These are phyloP conservation scores for Plenodomus biglobosus DNA, from an alignment of 2,329 filamentous ascomycete genomes.

Conservation along the genomic window DNA sequence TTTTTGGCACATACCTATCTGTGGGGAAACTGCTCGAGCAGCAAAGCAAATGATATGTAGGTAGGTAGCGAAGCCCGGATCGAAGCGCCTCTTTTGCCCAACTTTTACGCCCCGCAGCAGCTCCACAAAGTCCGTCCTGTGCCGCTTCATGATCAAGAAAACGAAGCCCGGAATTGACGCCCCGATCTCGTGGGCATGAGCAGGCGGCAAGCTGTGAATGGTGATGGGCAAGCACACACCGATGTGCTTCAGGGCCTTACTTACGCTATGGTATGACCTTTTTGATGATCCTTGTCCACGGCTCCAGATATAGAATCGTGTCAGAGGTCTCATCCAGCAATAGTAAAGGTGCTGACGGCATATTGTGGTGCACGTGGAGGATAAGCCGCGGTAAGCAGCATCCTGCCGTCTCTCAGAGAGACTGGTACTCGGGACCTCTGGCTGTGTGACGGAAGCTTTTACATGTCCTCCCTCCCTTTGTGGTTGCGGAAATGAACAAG, in stretches of 20 bases:
- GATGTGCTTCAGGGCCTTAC: no score
- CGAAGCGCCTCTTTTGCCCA: no score
- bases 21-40: no score
- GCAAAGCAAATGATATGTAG: no score
- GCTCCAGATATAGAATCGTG: constrained; percentile 13
- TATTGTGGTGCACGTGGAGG: constrained; percentile 21
- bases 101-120: no score
- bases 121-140: no score
- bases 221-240: not conserved
- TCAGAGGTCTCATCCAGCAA: constrained; percentile 19
- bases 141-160: no score
- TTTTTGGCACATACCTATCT: no score
- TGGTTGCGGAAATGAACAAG: not conserved
- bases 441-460: constrained; percentile 1
- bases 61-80: no score
- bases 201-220: not conserved
- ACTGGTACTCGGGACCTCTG: constrained; percentile 18
- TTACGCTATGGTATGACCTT: no score
- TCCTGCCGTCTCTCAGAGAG: constrained; percentile 8
- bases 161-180: not conserved
- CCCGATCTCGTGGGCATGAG: not conserved
- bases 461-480: not conserved
- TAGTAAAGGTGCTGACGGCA: constrained; percentile 7
- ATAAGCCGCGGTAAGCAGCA: constrained; percentile 33
- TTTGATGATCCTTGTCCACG: constrained; percentile 5